Evolutionary conservation across 345 rosid species (phyloP).

Genomic region (Citrus inodora): DNA sequence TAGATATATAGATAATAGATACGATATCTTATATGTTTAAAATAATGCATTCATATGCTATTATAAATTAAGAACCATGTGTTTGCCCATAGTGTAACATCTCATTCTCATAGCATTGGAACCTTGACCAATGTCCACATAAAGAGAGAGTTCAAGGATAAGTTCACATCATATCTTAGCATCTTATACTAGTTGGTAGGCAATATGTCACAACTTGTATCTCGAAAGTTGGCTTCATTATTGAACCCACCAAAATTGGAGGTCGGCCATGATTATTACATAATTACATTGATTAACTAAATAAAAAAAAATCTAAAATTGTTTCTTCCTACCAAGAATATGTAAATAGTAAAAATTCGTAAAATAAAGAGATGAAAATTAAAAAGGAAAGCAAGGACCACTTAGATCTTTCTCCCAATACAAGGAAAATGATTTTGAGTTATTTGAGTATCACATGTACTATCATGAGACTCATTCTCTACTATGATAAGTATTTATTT

Average conservation of each 20-base stretch:
- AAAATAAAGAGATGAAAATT: not conserved
- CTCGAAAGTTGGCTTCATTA: conserved; percentile 2
- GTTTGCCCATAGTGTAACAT: not conserved
- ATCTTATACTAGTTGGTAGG: conserved; percentile 11
- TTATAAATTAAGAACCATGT: not conserved
- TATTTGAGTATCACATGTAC: too few relatives aligned
- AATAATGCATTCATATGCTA: not conserved
- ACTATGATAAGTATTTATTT: too few relatives aligned
- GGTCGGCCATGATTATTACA: not conserved
- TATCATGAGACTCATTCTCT: too few relatives aligned
- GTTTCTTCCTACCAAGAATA: not conserved
- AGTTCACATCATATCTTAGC: conserved; percentile 9
- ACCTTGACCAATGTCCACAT: not conserved
- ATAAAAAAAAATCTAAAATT: not conserved
- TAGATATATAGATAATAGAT: not conserved
- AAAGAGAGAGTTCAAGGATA: not conserved
- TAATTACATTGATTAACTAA: not conserved
- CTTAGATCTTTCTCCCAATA: too few relatives aligned
- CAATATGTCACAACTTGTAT: conserved; percentile 1
- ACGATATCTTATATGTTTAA: not conserved
- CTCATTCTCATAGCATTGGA: not conserved
- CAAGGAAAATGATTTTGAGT: too few relatives aligned
- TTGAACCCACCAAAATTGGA: conserved; percentile 1
- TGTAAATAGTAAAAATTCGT: not conserved
- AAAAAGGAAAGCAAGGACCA: too few relatives aligned